Base-by-base conservation (phyloP, 495 filamentous ascomycete species). In the Talaromyces proteolyticus region DNA sequence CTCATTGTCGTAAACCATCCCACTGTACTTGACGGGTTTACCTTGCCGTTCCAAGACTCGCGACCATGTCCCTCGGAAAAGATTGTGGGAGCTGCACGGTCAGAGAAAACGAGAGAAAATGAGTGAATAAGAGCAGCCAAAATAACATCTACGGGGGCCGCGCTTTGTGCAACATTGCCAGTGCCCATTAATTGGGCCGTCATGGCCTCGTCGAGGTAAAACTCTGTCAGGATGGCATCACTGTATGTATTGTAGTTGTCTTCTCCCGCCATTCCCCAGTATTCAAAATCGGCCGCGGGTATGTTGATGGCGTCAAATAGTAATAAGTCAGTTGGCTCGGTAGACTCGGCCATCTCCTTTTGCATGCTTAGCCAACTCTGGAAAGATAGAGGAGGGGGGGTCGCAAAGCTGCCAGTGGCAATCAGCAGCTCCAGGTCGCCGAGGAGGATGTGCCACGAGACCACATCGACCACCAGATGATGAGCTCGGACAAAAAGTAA, bases 381-480 rank as follows among this genome's bases (percentile, higher is more conserved):
- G 52, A 77, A 78, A 0, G 74, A 67, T 53, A 76, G 64, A 1
- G 68, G 66, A 8, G 51, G 42, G 68, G 66, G 11, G 51, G 42
- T 11, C 6, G 22, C 4, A 18, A 12, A 6, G 78, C 82, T 25
- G 70, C 69, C 57, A 76, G 71, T 3, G n/a, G n/a, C n/a, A n/a
- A n/a, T n/a, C n/a, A n/a, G n/a, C n/a, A n/a, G n/a, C n/a, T n/a
- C 76, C 6, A 83, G 54, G 45, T 83, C 79, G n/a, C 73, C 58
- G 14, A 74, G 66, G 18, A 83, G 67, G 49, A 79, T 62, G 14
- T 70, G 62, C 79, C 78, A 81, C 0, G 79, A 82, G 10, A 75
- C 67, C 3, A 78, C 62, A 54, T 83, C 79, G 20, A 82, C 67
- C 4, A 75, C 74, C 0, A 80, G 63, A 52, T 81, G 80, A 54